A percentile compares a stretch with the other conserved stretches of the same genome.
Conservation (phyloP, 2,329 filamentous ascomycete species). For the Fusarium scirpi region DNA sequence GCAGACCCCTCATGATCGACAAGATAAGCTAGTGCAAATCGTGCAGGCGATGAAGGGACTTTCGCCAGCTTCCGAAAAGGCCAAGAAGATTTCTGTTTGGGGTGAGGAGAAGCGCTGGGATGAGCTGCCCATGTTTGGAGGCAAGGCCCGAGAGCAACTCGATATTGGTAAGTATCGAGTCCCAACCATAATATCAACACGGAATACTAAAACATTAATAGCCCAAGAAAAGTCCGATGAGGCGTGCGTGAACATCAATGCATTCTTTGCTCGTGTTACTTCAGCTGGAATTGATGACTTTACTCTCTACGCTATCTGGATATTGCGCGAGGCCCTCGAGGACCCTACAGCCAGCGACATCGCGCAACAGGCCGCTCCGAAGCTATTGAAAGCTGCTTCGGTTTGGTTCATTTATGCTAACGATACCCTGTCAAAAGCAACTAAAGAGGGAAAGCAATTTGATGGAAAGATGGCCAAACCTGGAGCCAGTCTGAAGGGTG, state of each 20-base stretch:
- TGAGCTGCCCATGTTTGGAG: slow-evolving; percentile 36
- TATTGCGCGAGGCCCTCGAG: slow-evolving; percentile 31
- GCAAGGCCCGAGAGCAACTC: slow-evolving; percentile 27
- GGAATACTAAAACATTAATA: neutral
- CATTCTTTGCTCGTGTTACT: slow-evolving; percentile 36
- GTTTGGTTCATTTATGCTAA: slow-evolving; percentile 35
- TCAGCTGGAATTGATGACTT: slow-evolving; percentile 24
- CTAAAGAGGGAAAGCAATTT: slow-evolving; percentile 29
- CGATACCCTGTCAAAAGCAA: neutral
- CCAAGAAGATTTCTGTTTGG: slow-evolving; percentile 35
- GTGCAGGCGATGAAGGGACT: slow-evolving; percentile 35
- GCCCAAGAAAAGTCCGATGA: slow-evolving; percentile 26
- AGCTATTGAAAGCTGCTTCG: slow-evolving; percentile 11
- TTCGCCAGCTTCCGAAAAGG: slow-evolving; percentile 9
- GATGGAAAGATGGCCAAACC: slow-evolving; percentile 37
- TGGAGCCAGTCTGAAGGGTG: slow-evolving; percentile 21
- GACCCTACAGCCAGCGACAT: slow-evolving; percentile 29
- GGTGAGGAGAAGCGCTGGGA: slow-evolving; percentile 32
- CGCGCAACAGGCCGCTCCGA: neutral
- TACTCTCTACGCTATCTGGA: slow-evolving; percentile 38
- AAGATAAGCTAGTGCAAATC: slow-evolving; percentile 39
- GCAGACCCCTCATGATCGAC: slow-evolving; percentile 38
- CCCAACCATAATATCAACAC: accelerated
- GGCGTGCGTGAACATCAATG: slow-evolving; percentile 25
- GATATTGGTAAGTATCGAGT: slow-evolving; percentile 20